phyloP scores from a whole-genome alignment of 2,329 filamentous ascomycete species.

The Macrophomina tecta region DNA sequence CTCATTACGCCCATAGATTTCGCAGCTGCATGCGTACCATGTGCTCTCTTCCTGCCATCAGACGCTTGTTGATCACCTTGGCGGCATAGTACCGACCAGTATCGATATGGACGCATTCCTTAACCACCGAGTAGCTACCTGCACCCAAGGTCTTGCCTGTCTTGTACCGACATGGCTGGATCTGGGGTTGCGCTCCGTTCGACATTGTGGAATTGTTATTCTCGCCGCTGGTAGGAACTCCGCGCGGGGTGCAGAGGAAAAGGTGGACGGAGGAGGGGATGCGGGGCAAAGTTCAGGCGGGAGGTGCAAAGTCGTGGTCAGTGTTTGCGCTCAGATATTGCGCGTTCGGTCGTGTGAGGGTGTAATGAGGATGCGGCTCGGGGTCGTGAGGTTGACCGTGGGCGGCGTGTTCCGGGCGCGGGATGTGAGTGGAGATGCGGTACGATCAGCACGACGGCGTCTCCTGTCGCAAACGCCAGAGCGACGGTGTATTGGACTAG shows the following conservation, averaged over 20 bases:
- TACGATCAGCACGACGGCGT: slow-evolving; percentile 7
- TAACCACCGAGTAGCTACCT: slow-evolving; percentile 96
- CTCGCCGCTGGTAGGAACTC: not conserved
- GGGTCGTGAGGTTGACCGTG: not conserved
- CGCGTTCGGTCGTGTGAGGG: not conserved
- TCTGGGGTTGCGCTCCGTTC: slow-evolving; percentile 38
- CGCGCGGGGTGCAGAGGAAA: not conserved
- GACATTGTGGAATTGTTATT: slow-evolving; percentile 15
- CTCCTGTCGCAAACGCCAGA: slow-evolving; percentile 10
- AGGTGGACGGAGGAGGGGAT: not conserved
- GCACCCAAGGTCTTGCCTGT: slow-evolving; percentile 97
- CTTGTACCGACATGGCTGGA: slow-evolving; percentile 97
- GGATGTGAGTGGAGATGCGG: slow-evolving; percentile 8
- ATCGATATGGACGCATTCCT: slow-evolving; percentile 98
- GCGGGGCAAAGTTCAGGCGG: not conserved
- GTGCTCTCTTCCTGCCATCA: slow-evolving; percentile 97
- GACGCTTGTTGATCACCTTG: slow-evolving; percentile 98
- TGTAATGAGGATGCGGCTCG: not conserved
- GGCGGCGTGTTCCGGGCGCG: slow-evolving; percentile 8
- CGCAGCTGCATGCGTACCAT: slow-evolving; percentile 68
- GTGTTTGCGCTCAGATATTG: not conserved
- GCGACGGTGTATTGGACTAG: not conserved
- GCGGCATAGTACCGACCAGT: slow-evolving; percentile 97
- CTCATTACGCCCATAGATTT: not conserved
- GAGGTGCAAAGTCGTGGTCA: not conserved